Evolutionary conservation across 2,329 filamentous ascomycete genomes (phyloP).

Genomic region (Fusarium sp.): DNA sequence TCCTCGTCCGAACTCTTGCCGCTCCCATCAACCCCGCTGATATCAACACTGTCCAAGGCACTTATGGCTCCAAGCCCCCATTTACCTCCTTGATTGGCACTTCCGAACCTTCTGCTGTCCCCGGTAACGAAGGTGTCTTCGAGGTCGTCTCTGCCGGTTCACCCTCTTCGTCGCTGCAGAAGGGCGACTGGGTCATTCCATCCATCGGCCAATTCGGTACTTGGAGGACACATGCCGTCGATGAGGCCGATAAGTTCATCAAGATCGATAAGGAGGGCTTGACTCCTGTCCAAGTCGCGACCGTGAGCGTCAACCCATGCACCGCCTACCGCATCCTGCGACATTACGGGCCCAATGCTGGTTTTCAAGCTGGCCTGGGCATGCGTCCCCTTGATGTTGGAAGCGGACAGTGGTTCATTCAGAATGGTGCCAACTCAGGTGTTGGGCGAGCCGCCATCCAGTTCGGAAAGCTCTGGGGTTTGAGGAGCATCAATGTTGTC

Average conservation of each 20-base stretch:
- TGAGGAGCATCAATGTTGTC: conserved; percentile 90
- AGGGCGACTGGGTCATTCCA: conserved; percentile 95
- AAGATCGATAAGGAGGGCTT: conserved; percentile 78
- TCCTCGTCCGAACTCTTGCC: conserved; percentile 89
- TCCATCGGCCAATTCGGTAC: conserved; percentile 86
- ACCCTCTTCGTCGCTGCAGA: conserved; percentile 63
- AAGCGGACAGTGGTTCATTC: conserved; percentile 88
- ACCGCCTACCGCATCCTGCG: conserved; percentile 94
- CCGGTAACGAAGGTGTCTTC: conserved; percentile 93
- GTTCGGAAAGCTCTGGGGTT: conserved; percentile 84
- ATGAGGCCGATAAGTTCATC: conserved; percentile 67
- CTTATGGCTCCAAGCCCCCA: conserved; percentile 86
- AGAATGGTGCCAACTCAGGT: conserved; percentile 95
- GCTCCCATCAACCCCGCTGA: conserved; percentile 96
- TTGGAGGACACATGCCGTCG: conserved; percentile 91
- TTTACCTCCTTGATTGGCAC: conserved; percentile 84
- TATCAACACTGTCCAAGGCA: conserved; percentile 97
- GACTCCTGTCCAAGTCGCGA: conserved; percentile 82
- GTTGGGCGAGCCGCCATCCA: conserved; percentile 94
- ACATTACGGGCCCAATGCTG: conserved; percentile 72
- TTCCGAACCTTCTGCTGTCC: conserved; percentile 77
- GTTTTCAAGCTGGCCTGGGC: conserved; percentile 57
- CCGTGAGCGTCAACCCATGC: conserved; percentile 91
- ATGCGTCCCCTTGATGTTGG: conserved; percentile 58
- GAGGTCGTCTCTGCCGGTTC: conserved; percentile 81